Base-by-base conservation (phyloP, 768 basidiomycete species). In the Auriscalpium orientale region DNA sequence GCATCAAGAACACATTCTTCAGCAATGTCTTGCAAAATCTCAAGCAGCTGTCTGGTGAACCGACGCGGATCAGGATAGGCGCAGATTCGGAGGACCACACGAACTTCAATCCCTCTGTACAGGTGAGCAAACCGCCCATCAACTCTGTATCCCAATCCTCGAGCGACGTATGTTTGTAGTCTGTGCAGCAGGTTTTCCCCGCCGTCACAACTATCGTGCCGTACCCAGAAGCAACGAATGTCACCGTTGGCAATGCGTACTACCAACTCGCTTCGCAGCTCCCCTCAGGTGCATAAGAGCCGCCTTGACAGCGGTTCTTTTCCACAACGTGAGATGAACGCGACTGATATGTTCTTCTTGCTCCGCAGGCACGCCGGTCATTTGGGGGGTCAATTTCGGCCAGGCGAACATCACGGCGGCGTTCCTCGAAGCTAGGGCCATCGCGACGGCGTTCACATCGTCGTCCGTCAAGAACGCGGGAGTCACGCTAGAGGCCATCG, bases 381-480 rank as follows among this genome's bases (percentile, higher is more conserved):
- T 73, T 13, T 87, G 83, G 83, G 85, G 84, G 13, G 70, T 87
- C 48, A 87, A 88, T 66, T 68, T 87, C n/a, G 83, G 82, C 7
- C 65, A 61, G 12, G 60, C 57, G 58, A 66, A 70, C 49, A 49
- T 62, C 16, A 67, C 65, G 15, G 73, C 78, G 6, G 74, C 72
- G 0, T 75, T 74, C 56, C 70, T 79, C 9, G 76, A 74, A 58
- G 76, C 80, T 0, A 67, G 70, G 54, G 74, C 80, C 1, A 75
- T 85, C 52, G 51, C 72, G 6, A 71, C 71, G 40, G 79, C 78
- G 0, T 85, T 85, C 59, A 54, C 68, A n/a, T 74, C 74, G 4
- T 49, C 70, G 1, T 66, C 70, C 3, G 64, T 83, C 34, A 67
- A 62, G 44, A 48, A 62, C 46, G 70, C 76, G 0, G 71, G 74